These are phyloP conservation scores for Candida endomychidarum DNA, from an alignment of 805 yeast genomes.

Conservation along the genomic window DNA sequence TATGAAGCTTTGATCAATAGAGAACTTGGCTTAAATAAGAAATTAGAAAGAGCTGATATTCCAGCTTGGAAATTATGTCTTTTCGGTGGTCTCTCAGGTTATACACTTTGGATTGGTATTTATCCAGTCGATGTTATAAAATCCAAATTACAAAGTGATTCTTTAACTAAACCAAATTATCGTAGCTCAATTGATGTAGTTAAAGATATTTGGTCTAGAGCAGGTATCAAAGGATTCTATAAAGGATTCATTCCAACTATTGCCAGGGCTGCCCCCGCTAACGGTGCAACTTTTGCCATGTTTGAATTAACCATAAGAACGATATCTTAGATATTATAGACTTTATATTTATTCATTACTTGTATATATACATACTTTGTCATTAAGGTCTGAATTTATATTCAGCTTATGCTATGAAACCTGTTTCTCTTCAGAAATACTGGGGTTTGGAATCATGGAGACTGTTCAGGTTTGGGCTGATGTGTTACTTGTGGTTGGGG, in stretches of 20 bases:
- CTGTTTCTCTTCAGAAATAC: no score
- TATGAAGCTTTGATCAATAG: conserved; percentile 83
- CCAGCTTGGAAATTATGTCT: conserved; percentile 85
- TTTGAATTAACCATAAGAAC: conserved; percentile 87
- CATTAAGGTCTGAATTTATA: neutral
- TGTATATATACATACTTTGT: neutral
- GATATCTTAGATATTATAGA: conserved; percentile 27
- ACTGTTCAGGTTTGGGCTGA: neutral
- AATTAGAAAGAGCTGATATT: conserved; percentile 62
- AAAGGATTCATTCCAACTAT: conserved; percentile 92
- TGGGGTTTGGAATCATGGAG: no score
- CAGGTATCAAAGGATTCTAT: conserved; percentile 77
- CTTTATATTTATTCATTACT: conserved; percentile 1
- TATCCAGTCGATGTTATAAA: conserved; percentile 93
- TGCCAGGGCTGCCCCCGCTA: conserved; percentile 96
- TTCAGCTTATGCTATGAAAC: no score
- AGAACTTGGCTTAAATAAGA: conserved; percentile 48
- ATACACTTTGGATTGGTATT: conserved; percentile 78
- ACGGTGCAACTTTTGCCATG: conserved; percentile 93
- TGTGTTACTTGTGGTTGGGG: neutral
- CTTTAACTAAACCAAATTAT: conserved; percentile 57
- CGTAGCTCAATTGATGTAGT: conserved; percentile 60
- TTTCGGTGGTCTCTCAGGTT: conserved; percentile 91
- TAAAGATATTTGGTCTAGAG: conserved; percentile 48
- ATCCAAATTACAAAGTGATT: conserved; percentile 76